These are phyloP conservation scores for Podila verticillata DNA, from an alignment of 192 early-diverging fungal genomes.

Conservation along the genomic window DNA sequence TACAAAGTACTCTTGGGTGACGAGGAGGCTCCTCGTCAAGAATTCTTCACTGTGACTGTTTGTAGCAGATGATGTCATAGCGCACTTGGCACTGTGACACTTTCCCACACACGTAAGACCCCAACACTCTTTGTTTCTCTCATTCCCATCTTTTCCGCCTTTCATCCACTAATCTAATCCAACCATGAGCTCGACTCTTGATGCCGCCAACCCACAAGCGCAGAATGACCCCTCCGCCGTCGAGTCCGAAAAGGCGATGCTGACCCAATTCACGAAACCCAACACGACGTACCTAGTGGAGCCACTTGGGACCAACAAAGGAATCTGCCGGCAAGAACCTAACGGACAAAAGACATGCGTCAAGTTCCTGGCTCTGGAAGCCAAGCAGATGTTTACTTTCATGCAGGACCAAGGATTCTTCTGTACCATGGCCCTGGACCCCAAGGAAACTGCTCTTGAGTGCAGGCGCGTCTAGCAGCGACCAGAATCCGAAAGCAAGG, in stretches of 20 bases:
- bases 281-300: slow-evolving; percentile 44
- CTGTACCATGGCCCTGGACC: slow-evolving; percentile 41
- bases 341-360: slow-evolving; percentile 50
- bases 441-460: slow-evolving; percentile 43
- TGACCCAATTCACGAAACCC: slow-evolving; percentile 41
- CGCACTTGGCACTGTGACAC: too few species aligned
- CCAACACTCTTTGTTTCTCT: neutral
- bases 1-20: too few species aligned
- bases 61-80: too few species aligned
- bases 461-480: slow-evolving; percentile 35
- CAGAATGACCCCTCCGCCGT: slow-evolving; percentile 39
- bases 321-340: slow-evolving; percentile 41
- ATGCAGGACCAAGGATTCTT: slow-evolving; percentile 53
- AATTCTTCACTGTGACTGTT: too few species aligned
- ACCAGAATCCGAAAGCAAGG: neutral
- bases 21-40: too few species aligned
- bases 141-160: neutral
- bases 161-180: neutral
- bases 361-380: slow-evolving; percentile 47
- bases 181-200: slow-evolving; percentile 41
- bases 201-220: slow-evolving; percentile 40
- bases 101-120: too few species aligned
- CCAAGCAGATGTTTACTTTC: slow-evolving; percentile 50
- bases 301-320: slow-evolving; percentile 48
- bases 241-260: slow-evolving; percentile 44